phyloP scores from a whole-genome alignment of 495 filamentous ascomycete genomes.

The Oleoguttula mirabilis region DNA sequence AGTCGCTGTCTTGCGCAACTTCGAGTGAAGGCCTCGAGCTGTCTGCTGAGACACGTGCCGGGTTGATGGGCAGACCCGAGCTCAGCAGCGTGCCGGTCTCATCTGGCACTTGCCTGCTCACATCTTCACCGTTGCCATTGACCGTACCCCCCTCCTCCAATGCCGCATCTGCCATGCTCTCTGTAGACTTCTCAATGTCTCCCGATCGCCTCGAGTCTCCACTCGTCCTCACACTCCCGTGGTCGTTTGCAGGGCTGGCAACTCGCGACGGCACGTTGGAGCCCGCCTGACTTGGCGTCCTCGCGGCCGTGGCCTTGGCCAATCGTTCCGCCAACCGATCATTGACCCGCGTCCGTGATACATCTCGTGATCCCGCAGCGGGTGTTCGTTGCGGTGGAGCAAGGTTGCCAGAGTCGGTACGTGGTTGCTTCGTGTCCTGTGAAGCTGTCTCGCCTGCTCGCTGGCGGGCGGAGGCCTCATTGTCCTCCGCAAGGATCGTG shows the following conservation, averaged over 20 bases:
- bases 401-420: slow-evolving; percentile 5
- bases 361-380: slow-evolving; percentile 7
- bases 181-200: background rate
- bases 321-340: slow-evolving; percentile 69
- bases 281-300: slow-evolving; percentile 2
- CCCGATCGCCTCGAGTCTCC: background rate
- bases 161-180: background rate
- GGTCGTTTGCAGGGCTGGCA: slow-evolving; percentile 8
- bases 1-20: background rate
- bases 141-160: slow-evolving; percentile 1
- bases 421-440: slow-evolving; percentile 7
- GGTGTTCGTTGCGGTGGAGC: background rate
- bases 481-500: slow-evolving; percentile 74
- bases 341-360: slow-evolving; percentile 41
- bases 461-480: slow-evolving; percentile 26
- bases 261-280: slow-evolving; percentile 2
- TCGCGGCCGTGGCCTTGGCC: slow-evolving; percentile 18
- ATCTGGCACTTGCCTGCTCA: no score
- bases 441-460: slow-evolving; percentile 15
- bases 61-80: slow-evolving; percentile 17
- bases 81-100: slow-evolving; percentile 1
- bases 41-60: slow-evolving; percentile 11
- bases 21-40: slow-evolving; percentile 9
- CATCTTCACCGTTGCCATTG: background rate
- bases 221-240: slow-evolving; percentile 3